Conservation (phyloP, 176 grass and related monocot species). For the Typha latifolia region DNA sequence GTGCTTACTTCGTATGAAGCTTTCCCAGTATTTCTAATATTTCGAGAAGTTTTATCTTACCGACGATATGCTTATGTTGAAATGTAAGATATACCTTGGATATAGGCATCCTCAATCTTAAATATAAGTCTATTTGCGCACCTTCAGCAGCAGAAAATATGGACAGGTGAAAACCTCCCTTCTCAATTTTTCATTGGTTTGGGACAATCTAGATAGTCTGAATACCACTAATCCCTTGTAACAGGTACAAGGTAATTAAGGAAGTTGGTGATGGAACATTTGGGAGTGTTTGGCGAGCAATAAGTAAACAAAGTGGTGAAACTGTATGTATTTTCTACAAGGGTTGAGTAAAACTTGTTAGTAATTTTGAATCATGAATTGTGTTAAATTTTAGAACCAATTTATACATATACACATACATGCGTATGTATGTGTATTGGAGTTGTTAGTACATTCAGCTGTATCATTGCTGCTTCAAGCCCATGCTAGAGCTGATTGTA, state of each 20-base stretch:
- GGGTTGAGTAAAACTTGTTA: no score
- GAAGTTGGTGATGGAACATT: slow-evolving; percentile 98
- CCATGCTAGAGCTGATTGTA: no score
- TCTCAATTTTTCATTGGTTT: background rate
- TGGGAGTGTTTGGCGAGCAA: slow-evolving; percentile 90
- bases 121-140: background rate
- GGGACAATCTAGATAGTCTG: slow-evolving; percentile 3
- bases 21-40: background rate
- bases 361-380: no score
- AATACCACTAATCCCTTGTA: background rate
- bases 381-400: no score
- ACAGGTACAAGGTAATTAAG: slow-evolving; percentile 79
- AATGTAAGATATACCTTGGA: background rate
- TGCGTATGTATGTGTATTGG: no score
- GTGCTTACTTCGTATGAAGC: background rate
- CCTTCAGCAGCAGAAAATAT: background rate
- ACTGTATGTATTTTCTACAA: slow-evolving; percentile 38
- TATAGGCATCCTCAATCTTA: background rate
- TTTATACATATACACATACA: no score
- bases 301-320: slow-evolving; percentile 85
- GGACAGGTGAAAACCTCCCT: background rate
- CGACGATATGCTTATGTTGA: background rate
- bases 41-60: background rate
- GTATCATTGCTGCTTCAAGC: no score
- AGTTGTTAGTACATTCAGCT: no score